Conservation (phyloP, 306 rosid species). For the Heteromeles arbutifolia region DNA sequence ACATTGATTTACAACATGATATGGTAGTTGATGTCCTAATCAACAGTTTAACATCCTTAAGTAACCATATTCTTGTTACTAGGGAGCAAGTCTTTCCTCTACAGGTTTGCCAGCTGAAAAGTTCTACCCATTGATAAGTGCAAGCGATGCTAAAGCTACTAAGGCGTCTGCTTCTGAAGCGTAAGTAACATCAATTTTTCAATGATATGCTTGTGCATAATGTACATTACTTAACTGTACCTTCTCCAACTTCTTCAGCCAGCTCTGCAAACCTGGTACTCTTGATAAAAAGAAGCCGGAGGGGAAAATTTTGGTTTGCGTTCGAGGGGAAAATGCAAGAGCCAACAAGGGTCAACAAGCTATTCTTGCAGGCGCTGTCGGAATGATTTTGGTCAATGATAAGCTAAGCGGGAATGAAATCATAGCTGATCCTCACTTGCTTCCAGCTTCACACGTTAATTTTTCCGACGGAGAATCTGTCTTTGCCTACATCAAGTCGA, state of each 20-base stretch:
- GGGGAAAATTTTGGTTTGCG: constrained; percentile 61
- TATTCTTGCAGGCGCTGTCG: constrained; percentile 44
- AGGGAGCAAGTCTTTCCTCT: constrained; percentile 64
- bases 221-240: not conserved
- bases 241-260: constrained; percentile 18
- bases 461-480: constrained; percentile 29
- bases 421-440: constrained; percentile 34
- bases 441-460: constrained; percentile 44
- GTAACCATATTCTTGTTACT: not conserved
- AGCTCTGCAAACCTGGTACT: constrained; percentile 20
- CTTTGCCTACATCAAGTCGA: constrained; percentile 7
- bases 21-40: not conserved
- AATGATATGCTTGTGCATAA: not conserved
- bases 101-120: constrained; percentile 21
- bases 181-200: constrained; percentile 28
- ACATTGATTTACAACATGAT: not conserved
- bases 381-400: constrained; percentile 54
- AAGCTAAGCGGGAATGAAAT: not conserved
- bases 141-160: constrained; percentile 19
- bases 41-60: not conserved
- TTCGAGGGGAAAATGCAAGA: constrained; percentile 27
- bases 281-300: constrained; percentile 48
- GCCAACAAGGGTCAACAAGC: constrained; percentile 27
- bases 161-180: not conserved
- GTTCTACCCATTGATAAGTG: constrained; percentile 41